Base-by-base conservation (phyloP, 192 early-diverging fungal species). In the Pilaira anomala region DNA sequence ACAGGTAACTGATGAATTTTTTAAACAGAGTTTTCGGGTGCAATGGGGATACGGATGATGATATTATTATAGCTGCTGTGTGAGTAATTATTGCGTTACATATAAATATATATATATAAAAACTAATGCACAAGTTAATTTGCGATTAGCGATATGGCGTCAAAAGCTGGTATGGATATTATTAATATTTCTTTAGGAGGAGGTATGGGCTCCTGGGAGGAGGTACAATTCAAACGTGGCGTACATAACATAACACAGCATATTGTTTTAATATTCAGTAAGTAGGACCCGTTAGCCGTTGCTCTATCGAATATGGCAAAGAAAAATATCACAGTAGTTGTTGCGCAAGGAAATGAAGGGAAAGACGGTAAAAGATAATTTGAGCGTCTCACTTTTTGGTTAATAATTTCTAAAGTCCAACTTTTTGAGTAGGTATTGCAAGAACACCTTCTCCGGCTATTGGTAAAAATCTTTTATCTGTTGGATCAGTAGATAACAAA, bases 141-240 rank as follows among this genome's bases (percentile, higher is more conserved):
- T 4, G 6, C 6, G 33, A 9, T 36, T 36, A 65, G 52, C 11
- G 63, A 65, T 11, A 65, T 54, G 53, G 52, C 63, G 0, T 39
- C 45, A 52, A 51, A 60, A 46, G 65, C 65, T 50, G 77, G 83
- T 0, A 82, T 88, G 78, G 82, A 95, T 63, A 72, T 96, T 41
- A 88, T 96, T 67, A 93, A 88, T 76, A 70, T 95, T 56, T 91
- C 89, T 29, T 69, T 95, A 54, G 93, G 92, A 51, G 89, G 83
- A 12, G 79, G 80, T 11, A 30, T 51, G 2, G 72, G 75, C 63
- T 80, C 76, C 26, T 83, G 79, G 80, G 76, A 74, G 55, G 88
- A 88, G 45, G 75, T 67, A 52, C 1, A 14, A 6, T 29, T 29
- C 25, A 29, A 2, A 52, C 14, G 28, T 16, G 29, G n/a, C n/a